A percentile compares a stretch with the other conserved stretches of the same genome.
phyloP scores from a whole-genome alignment of 495 filamentous ascomycete species.

The Xylaria sp. region DNA sequence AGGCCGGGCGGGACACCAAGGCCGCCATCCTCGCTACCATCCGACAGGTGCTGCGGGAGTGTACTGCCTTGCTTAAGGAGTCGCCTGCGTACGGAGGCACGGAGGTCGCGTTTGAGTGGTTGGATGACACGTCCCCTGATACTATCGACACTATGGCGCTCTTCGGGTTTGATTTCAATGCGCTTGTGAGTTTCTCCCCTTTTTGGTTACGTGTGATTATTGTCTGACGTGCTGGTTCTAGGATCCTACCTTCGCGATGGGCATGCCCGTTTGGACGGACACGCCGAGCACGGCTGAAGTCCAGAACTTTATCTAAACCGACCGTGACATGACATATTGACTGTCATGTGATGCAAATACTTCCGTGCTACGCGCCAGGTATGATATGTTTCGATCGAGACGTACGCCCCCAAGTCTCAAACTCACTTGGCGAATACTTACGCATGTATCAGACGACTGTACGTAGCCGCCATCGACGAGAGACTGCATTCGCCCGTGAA shows the following conservation, averaged over 20 bases:
- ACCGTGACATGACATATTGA: not conserved
- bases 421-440: not conserved
- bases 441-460: not conserved
- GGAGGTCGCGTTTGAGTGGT: not conserved
- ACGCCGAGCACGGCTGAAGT: not conserved
- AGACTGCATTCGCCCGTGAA: not conserved
- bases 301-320: not conserved
- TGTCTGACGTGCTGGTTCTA: not conserved
- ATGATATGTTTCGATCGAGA: not conserved
- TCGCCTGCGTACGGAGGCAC: constrained; percentile 8
- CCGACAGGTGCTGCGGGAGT: not conserved
- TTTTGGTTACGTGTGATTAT: not conserved
- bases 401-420: not conserved
- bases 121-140: constrained; percentile 4
- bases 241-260: constrained; percentile 8
- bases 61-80: constrained; percentile 12
- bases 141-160: constrained; percentile 14
- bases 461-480: not conserved
- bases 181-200: constrained; percentile 11
- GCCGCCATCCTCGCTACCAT: constrained; percentile 9
- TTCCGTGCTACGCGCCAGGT: not conserved
- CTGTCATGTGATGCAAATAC: not conserved
- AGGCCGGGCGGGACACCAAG: not conserved
- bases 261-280: constrained; percentile 9
- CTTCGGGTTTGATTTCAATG: constrained; percentile 24